Conservation (phyloP, 495 filamentous ascomycete species). For the Penicillium maclennaniae region DNA sequence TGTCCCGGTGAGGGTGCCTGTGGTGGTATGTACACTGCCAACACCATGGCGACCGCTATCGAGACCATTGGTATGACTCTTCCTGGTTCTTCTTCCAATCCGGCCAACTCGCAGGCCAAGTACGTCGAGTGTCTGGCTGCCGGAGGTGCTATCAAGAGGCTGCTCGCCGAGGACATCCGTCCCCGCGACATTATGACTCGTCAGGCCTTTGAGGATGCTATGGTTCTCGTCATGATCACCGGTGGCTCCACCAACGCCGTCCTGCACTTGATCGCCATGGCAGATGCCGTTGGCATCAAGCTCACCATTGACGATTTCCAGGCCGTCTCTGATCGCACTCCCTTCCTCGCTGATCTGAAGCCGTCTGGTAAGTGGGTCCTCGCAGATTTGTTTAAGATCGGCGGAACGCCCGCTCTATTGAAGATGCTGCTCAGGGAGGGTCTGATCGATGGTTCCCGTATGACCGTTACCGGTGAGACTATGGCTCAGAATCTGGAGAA, state of each 20-base stretch:
- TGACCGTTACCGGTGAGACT: slow-evolving; percentile 94
- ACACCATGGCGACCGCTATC: slow-evolving; percentile 97
- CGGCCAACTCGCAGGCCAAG: slow-evolving; percentile 84
- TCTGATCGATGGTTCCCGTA: slow-evolving; percentile 77
- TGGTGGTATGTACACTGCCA: slow-evolving; percentile 99
- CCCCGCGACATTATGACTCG: slow-evolving; percentile 88
- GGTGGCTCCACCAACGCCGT: slow-evolving; percentile 97
- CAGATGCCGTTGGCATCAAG: slow-evolving; percentile 87
- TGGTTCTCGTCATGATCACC: slow-evolving; percentile 91
- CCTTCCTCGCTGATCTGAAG: slow-evolving; percentile 94
- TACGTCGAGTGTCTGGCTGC: slow-evolving; percentile 78
- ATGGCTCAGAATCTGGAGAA: slow-evolving; percentile 84
- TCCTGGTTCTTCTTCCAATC: slow-evolving; percentile 88
- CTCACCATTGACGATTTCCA: slow-evolving; percentile 98
- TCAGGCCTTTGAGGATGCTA: slow-evolving; percentile 92
- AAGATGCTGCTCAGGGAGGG: slow-evolving; percentile 91
- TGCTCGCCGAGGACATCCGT: slow-evolving; percentile 82
- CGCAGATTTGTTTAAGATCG: slow-evolving; percentile 83
- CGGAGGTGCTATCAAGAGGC: slow-evolving; percentile 80
- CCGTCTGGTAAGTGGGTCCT: slow-evolving; percentile 97
- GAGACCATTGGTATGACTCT: slow-evolving; percentile 95
- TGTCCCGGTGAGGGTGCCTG: slow-evolving; percentile 93
- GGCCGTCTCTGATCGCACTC: slow-evolving; percentile 81
- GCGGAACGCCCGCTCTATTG: slow-evolving; percentile 84
- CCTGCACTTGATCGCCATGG: slow-evolving; percentile 93